Evolutionary conservation across 257 asterid genomes (phyloP), one percentile per base, ranked within the genome.

Genomic region (Craterostigma plantagineum): DNA sequence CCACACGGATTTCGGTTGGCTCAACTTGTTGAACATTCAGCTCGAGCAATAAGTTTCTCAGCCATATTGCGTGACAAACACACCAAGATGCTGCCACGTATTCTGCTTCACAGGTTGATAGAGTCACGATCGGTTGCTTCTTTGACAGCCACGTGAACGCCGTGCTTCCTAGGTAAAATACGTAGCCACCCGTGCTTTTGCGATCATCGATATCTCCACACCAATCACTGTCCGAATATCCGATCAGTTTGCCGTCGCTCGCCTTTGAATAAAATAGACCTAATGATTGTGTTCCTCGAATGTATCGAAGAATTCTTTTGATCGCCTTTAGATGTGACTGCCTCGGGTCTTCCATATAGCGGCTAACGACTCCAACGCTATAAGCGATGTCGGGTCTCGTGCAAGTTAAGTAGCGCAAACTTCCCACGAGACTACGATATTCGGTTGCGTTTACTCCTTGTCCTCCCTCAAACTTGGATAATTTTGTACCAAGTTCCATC

Each of bases 291-390:
- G 12, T 37, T 33, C 33, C 27, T 43, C 23, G 47, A 17, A 8
- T 7, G n/a, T 43, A 43, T 43, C 33, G 30, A 9, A 43, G 33
- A 6, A 4, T 43, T 14, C 33, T 17, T 7, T 43, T 43, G 13
- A 37, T 2, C 42, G 42, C 42, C 42, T 37, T 37, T 13, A 11
- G 14, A 37, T 37, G 42, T 37, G 42, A 37, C 14, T 37, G 42
- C 13, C 3, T 11, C 4, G 42, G 42, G n/a, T 37, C 42, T 37
- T 37, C 42, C 42, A 37, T 37, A 37, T 10, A 37, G 14, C 42
- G 42, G 14, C 42, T 37, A 2, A 37, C 14, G 13, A 37, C 42
- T 37, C 42, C 42, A 11, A 37, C 42, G 14, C 42, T 37, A 37
- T 37, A 37, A 10, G 2, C 42, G n/a, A 37, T 37, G 42, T 37